Conservation (phyloP, 176 grass and related monocot species). For the Carex pumila region DNA sequence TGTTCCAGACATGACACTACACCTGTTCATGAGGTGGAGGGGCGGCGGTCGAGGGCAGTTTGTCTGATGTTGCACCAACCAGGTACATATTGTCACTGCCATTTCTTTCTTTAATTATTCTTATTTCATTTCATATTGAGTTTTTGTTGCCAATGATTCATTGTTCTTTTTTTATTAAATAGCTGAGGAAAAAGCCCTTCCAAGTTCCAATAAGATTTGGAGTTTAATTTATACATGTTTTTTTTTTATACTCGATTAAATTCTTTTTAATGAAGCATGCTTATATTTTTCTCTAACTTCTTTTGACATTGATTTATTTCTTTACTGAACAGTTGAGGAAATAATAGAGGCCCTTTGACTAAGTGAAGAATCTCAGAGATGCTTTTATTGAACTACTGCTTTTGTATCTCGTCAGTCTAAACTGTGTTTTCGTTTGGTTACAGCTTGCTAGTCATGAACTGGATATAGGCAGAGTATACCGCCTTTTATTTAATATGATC, state of each 20-base stretch:
- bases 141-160: background rate
- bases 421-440: no score
- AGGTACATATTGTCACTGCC: background rate
- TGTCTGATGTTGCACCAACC: background rate
- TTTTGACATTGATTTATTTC: background rate
- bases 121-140: background rate
- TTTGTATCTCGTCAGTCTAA: no score
- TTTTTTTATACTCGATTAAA: no score
- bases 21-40: conserved; percentile 62
- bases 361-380: no score
- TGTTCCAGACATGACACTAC: conserved; percentile 46
- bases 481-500: no score
- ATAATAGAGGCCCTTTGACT: background rate
- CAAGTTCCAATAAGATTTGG: background rate
- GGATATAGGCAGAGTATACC: no score
- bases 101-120: background rate
- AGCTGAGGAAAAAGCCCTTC: background rate
- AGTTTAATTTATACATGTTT: no score
- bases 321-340: background rate
- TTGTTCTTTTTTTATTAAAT: background rate
- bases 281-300: no score
- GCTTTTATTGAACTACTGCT: no score
- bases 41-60: conserved; percentile 24
- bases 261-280: no score
- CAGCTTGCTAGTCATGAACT: no score